These are phyloP conservation scores for Lolium rigidum DNA, from an alignment of 176 grass and related monocot species.

Conservation along the genomic window DNA sequence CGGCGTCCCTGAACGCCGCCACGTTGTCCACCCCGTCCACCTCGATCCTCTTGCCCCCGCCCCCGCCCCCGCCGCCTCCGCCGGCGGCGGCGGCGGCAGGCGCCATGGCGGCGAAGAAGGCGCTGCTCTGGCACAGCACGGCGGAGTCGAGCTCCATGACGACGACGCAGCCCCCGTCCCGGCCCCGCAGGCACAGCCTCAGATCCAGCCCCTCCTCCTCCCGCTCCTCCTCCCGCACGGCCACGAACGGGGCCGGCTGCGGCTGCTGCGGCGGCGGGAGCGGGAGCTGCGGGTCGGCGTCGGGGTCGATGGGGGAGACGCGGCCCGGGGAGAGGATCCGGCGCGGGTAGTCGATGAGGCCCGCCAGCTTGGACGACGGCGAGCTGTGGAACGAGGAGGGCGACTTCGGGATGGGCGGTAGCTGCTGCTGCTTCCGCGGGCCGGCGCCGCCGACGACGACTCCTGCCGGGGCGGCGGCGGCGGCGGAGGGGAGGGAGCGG, in stretches of 20 bases:
- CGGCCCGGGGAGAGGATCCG: conserved; percentile 91
- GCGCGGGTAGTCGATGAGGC: conserved; percentile 70
- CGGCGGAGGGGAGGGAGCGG: conserved; percentile 21
- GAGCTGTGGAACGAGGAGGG: conserved; percentile 61
- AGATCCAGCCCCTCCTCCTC: conserved; percentile 57
- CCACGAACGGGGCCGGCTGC: conserved; percentile 41
- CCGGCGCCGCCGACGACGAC: neutral
- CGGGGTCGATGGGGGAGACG: conserved; percentile 89
- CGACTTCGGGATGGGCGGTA: conserved; percentile 51
- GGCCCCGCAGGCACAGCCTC: conserved; percentile 63
- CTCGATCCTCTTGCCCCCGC: conserved; percentile 50
- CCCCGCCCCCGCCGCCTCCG: neutral
- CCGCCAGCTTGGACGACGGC: conserved; percentile 69
- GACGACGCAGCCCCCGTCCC: conserved; percentile 60
- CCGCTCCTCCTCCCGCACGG: conserved; percentile 37
- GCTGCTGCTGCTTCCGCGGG: conserved; percentile 29
- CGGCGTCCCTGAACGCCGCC: conserved; percentile 68
- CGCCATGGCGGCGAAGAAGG: conserved; percentile 73
- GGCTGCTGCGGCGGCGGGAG: neutral
- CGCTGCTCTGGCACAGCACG: conserved; percentile 66
- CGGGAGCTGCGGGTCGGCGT: conserved; percentile 14
- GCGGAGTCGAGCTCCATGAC: conserved; percentile 78
- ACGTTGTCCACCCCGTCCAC: conserved; percentile 74
- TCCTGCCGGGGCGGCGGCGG: neutral
- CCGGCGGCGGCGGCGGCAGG: conserved; percentile 15